A percentile compares a stretch with the other conserved stretches of the same genome.
Conservation (phyloP, 495 filamentous ascomycete species). For the Zalerion maritima region DNA sequence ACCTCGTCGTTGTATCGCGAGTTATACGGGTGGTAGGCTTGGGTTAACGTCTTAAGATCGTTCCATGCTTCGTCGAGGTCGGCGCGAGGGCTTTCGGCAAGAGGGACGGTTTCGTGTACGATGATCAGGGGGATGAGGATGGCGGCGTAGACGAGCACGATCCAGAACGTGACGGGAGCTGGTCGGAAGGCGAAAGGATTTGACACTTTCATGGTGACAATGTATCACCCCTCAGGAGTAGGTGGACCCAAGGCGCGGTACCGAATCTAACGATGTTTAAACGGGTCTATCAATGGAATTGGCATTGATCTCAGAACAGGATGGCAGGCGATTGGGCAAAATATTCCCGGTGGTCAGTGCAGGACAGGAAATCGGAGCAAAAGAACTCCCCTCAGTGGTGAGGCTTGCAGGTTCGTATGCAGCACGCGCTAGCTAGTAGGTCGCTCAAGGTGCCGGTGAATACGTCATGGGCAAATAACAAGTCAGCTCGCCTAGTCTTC, state of each 20-base stretch:
- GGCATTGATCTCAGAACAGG: too few species aligned
- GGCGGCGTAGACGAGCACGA: constrained; percentile 52
- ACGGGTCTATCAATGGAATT: too few species aligned
- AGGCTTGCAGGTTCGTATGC: too few species aligned
- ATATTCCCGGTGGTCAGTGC: background rate
- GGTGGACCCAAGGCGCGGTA: too few species aligned
- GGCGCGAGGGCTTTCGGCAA: constrained; percentile 50
- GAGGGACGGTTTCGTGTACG: constrained; percentile 60
- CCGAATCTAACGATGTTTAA: too few species aligned
- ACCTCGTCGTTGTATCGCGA: constrained; percentile 68
- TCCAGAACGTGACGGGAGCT: constrained; percentile 58
- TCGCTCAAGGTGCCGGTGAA: too few species aligned
- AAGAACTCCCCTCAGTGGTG: too few species aligned
- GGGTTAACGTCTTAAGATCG: constrained; percentile 63
- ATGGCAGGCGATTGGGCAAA: constrained; percentile 1
- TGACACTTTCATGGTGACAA: constrained; percentile 19
- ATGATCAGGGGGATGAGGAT: constrained; percentile 55
- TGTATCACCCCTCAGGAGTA: too few species aligned
- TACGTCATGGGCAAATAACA: too few species aligned
- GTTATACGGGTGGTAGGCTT: constrained; percentile 77
- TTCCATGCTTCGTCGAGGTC: constrained; percentile 76
- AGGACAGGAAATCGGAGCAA: too few species aligned
- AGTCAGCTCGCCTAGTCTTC: too few species aligned
- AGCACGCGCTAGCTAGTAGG: too few species aligned
- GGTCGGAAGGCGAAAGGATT: constrained; percentile 40